These are phyloP conservation scores for Reutealis trisperma DNA, from an alignment of 345 rosid genomes.

Conservation along the genomic window DNA sequence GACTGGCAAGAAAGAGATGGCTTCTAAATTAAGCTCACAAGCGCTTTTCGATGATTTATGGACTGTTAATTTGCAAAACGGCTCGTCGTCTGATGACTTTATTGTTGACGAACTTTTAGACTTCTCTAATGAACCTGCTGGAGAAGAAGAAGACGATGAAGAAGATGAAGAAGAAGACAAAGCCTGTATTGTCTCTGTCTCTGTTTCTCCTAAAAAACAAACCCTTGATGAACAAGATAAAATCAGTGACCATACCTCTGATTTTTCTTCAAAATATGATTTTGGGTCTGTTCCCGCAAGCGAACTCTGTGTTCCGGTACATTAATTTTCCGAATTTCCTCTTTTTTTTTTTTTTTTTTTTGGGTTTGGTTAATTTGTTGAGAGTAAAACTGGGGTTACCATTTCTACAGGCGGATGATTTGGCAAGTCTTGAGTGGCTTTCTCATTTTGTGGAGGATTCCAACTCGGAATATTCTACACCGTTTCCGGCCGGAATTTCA, in stretches of 20 bases:
- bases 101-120: conserved; percentile 80
- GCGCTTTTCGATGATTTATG: conserved; percentile 39
- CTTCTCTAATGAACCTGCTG: conserved; percentile 67
- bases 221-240: conserved; percentile 19
- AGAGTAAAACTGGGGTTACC: conserved; percentile 4
- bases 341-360: background rate
- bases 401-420: conserved; percentile 64
- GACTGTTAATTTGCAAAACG: conserved; percentile 40
- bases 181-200: conserved; percentile 15
- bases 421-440: conserved; percentile 77
- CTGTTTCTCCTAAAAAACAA: conserved; percentile 22
- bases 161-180: conserved; percentile 27
- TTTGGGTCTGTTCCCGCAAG: conserved; percentile 49
- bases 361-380: background rate
- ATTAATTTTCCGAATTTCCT: background rate
- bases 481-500: conserved; percentile 38
- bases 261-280: conserved; percentile 30
- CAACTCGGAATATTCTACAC: conserved; percentile 55
- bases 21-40: conserved; percentile 40
- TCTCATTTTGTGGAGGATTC: conserved; percentile 88
- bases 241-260: conserved; percentile 14
- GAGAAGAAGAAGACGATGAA: conserved; percentile 22
- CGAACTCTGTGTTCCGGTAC: conserved; percentile 72
- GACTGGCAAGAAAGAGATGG: conserved; percentile 52
- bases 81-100: conserved; percentile 55